Percentiles rank a stretch among this genome's conserved stretches.
Conservation (phyloP, 2,329 filamentous ascomycete genomes). For the Pseudogymnoascus sp. region DNA sequence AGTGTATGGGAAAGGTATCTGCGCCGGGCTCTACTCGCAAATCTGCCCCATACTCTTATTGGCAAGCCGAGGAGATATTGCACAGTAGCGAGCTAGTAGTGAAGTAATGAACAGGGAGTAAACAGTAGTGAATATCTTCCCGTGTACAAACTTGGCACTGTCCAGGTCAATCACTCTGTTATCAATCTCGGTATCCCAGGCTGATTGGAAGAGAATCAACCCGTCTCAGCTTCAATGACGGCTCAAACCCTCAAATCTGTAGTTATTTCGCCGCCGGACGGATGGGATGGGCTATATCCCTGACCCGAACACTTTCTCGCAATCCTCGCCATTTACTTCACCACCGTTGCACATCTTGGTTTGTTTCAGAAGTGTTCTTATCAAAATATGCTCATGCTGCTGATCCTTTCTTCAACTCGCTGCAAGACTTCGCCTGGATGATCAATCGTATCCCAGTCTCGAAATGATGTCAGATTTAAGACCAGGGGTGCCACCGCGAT, state of each 20-base stretch:
- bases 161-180: neutral
- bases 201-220: neutral
- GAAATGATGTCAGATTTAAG: slow-evolving; percentile 10
- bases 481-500: slow-evolving; percentile 7
- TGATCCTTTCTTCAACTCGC: too few relatives aligned
- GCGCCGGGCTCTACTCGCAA: neutral
- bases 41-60: slow-evolving; percentile 10
- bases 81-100: neutral
- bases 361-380: slow-evolving; percentile 3
- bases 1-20: neutral
- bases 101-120: too few relatives aligned
- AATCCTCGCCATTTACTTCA: slow-evolving; percentile 6
- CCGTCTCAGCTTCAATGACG: slow-evolving; percentile 6
- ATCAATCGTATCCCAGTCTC: slow-evolving; percentile 1
- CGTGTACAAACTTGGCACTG: slow-evolving; percentile 7
- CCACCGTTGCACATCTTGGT: slow-evolving; percentile 8
- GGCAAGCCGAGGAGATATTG: slow-evolving; percentile 2
- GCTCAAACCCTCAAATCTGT: neutral
- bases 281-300: neutral
- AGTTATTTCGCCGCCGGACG: neutral
- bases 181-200: slow-evolving; percentile 6
- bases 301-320: neutral
- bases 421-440: neutral
- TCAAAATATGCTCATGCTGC: slow-evolving; percentile 10
- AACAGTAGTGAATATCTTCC: slow-evolving; percentile 8